Percentiles rank a stretch among this genome's conserved stretches.
phyloP scores from a whole-genome alignment of 225 moss, liverwort and hornwort species.

The Takakia lepidozioides region DNA sequence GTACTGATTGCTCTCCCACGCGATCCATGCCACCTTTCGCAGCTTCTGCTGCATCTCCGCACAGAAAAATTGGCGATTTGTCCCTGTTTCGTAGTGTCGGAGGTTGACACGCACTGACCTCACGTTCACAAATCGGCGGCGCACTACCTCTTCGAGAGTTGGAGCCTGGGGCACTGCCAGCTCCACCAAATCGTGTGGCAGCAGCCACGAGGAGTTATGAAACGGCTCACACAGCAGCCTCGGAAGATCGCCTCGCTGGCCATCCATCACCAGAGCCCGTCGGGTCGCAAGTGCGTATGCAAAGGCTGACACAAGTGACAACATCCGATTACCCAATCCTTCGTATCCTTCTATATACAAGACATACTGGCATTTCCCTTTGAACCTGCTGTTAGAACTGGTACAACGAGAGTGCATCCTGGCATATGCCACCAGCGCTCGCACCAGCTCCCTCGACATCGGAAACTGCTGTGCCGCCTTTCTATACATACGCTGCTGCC shows the following conservation, averaged over 20 bases:
- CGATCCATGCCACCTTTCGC: constrained; percentile 45
- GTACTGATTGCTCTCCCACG: constrained; percentile 83
- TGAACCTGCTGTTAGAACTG: constrained; percentile 24
- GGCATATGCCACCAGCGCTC: constrained; percentile 36
- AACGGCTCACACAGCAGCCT: constrained; percentile 73
- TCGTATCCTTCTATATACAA: constrained; percentile 59
- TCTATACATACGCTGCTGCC: constrained; percentile 44
- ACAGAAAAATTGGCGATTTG: constrained; percentile 44
- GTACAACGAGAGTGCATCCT: constrained; percentile 39
- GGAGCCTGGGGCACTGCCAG: constrained; percentile 5
- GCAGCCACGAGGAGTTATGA: constrained; percentile 39
- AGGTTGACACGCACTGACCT: constrained; percentile 24
- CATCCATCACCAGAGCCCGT: constrained; percentile 47
- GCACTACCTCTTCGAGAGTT: constrained; percentile 16
- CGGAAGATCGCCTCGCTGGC: constrained; percentile 34
- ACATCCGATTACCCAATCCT: constrained; percentile 72
- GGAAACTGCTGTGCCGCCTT: constrained; percentile 32
- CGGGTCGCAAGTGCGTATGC: constrained; percentile 54
- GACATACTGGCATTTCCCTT: constrained; percentile 39
- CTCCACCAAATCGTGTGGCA: constrained; percentile 31
- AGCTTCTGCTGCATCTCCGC: constrained; percentile 28
- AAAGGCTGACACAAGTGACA: constrained; percentile 64
- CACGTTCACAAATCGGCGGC: constrained; percentile 14
- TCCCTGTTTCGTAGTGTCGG: constrained; percentile 36
- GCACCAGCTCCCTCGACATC: constrained; percentile 17